Base-by-base conservation (phyloP, 345 rosid species). In the Capsella bursapastoris region DNA sequence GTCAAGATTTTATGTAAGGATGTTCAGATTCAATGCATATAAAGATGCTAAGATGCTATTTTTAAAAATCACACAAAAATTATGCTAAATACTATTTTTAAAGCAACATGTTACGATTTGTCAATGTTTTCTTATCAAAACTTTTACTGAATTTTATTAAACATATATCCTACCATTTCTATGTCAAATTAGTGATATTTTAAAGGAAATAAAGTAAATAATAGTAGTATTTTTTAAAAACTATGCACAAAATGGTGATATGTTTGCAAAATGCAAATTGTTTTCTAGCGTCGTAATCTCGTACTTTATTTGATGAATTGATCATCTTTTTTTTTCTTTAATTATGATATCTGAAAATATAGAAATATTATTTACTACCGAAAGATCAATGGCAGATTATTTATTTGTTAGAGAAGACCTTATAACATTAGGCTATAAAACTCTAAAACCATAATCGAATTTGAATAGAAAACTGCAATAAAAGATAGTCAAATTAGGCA, bases 11-110 rank as follows among this genome's bases (percentile, higher is more conserved):
- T 32, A 70, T 32, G 11, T 31, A 18, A 31, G 50, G 14, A 12
- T 70, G 73, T 57, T 70, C 73, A 70, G 57, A 70, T 70, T 70
- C 45, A 70, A 57, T 57, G 73, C 65, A 70, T 45, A 12, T 57
- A 22, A 34, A 70, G 44, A 15, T 57, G 44, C 56, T 44, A 65
- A 45, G 57, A 18, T 18, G 22, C 22, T 18, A 18, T 18, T 22
- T 32, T 32, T 1, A 0, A 32, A 32, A 32, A 32, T 1, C 34
- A 32, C 34, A 32, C 34, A 32, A 32, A 32, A 32, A 32, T 32
- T 32, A 32, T 5, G 34, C 7, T 32, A 32, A 32, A 32, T 5
- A 32, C 34, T 6, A 32, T 37, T 37, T 37, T 8, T 7, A 35
- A 8, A 37, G 7, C 3, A 37, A 45, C 53, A 22, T 49, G 8